Conservation (phyloP, 192 early-diverging fungal species). For the Coemansia sp. region DNA sequence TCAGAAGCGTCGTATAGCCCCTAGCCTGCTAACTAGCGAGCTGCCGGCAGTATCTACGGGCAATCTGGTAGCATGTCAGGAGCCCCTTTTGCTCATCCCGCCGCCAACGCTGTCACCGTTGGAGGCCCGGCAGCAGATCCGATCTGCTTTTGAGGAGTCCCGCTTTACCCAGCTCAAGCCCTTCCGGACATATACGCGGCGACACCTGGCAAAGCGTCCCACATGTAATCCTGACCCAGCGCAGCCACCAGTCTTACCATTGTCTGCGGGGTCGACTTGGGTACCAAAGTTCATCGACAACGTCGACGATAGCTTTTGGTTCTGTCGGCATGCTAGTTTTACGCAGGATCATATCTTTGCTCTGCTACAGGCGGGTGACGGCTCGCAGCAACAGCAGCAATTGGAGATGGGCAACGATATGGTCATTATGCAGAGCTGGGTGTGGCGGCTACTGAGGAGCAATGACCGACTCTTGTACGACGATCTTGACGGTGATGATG, state of each 20-base stretch:
- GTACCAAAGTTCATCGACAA: neutral
- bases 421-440: neutral
- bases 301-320: constrained; percentile 11
- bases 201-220: neutral
- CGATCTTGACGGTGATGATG: neutral
- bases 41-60: constrained; percentile 4
- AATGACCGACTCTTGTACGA: neutral
- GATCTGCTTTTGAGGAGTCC: neutral
- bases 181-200: neutral
- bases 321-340: constrained; percentile 11
- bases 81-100: neutral
- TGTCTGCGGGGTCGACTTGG: neutral
- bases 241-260: neutral
- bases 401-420: neutral
- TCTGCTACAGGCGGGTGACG: neutral
- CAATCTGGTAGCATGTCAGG: constrained; percentile 2
- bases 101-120: neutral
- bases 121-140: neutral
- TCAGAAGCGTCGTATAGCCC: constrained; percentile 16
- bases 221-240: neutral
- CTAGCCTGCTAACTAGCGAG: constrained; percentile 6
- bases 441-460: neutral
- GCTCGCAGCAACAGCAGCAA: constrained; percentile 1
- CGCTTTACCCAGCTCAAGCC: neutral
- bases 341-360: neutral